These are phyloP conservation scores for Hyaloperonospora arabidopsidis DNA, from an alignment of 352 stramenopile species.

Conservation along the genomic window DNA sequence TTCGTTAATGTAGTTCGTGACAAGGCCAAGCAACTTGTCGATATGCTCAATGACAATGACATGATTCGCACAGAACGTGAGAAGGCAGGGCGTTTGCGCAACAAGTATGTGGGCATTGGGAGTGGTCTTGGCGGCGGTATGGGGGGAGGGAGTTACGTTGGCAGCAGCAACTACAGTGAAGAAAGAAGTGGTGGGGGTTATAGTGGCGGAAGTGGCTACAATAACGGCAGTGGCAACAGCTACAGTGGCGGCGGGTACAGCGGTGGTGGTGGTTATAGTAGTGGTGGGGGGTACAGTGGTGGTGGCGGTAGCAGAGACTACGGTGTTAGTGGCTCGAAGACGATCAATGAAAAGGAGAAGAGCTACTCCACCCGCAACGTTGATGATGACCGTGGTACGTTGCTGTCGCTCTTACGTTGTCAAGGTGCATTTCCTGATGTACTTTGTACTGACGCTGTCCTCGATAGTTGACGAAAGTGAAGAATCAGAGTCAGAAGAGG, in stretches of 20 bases:
- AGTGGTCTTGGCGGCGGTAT: constrained; percentile 40
- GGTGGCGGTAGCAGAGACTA: constrained; percentile 33
- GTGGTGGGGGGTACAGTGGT: constrained; percentile 30
- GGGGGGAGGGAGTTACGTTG: constrained; percentile 31
- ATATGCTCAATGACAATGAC: constrained; percentile 85
- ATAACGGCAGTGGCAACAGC: constrained; percentile 28
- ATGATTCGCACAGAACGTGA: constrained; percentile 83
- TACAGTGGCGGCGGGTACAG: constrained; percentile 32
- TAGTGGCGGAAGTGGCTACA: constrained; percentile 31
- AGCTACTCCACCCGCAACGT: constrained; percentile 66
- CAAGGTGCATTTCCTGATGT: neutral
- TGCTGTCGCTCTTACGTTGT: neutral
- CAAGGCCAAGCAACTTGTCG: constrained; percentile 84
- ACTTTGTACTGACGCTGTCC: neutral
- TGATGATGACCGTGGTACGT: constrained; percentile 39
- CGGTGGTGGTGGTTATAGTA: constrained; percentile 23
- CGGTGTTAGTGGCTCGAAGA: constrained; percentile 39
- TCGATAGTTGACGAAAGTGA: constrained; percentile 45
- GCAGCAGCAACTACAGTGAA: constrained; percentile 33
- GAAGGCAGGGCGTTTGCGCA: constrained; percentile 72
- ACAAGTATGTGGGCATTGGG: constrained; percentile 86
- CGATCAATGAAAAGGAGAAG: constrained; percentile 52
- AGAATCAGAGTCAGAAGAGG: constrained; percentile 68
- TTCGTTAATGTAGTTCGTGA: constrained; percentile 55
- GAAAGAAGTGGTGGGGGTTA: constrained; percentile 21